Base-by-base conservation (phyloP, 2,329 filamentous ascomycete species). In the Phaeosphaeriaceae sp. region DNA sequence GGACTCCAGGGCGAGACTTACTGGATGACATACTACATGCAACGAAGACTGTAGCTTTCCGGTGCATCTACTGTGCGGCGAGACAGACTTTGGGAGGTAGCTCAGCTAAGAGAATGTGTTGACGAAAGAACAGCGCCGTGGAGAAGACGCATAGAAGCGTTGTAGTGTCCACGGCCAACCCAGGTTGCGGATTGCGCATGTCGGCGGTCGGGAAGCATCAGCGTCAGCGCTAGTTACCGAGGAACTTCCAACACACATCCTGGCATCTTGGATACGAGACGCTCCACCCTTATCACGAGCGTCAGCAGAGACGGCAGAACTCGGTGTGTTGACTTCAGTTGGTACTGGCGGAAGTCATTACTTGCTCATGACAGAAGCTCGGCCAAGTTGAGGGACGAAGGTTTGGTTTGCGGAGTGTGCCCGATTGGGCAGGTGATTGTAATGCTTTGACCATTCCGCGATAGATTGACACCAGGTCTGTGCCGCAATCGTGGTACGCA, bases 381-480 rank as follows among this genome's bases (percentile, higher is more conserved):
- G 44, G 44, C 13, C 24, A 47, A 24, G 17, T 11, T 21, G 9
- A 47, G 1, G 9, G 7, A 4, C 20, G 11, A 47, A 47, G 21
- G 15, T 47, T 25, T 24, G 25, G 25, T 24, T 27, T 46, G 15
- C 31, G 31, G 31, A 36, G 31, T 7, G 3, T 13, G 15, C 25
- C 40, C 15, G 41, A 53, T 22, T 17, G n/a, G n/a, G 46, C 50
- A 45, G 48, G 48, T 51, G 31, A 7, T 51, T 51, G 11, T 17
- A 9, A 10, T 24, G 31, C 20, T 41, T 41, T 21, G 19, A 31
- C 15, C 40, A 25, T 22, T 40, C 6, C 3, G 48, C 22, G 22
- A 19, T 13, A 45, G 3, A n/a, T 15, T 7, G 2, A 45, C 19
- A 21, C 31, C 7, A 20, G 7, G 42, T 45, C 42, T 11, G 42